These are phyloP conservation scores for Colletotrichum euphorbiae DNA, from an alignment of 2,329 filamentous ascomycete species.

Conservation along the genomic window DNA sequence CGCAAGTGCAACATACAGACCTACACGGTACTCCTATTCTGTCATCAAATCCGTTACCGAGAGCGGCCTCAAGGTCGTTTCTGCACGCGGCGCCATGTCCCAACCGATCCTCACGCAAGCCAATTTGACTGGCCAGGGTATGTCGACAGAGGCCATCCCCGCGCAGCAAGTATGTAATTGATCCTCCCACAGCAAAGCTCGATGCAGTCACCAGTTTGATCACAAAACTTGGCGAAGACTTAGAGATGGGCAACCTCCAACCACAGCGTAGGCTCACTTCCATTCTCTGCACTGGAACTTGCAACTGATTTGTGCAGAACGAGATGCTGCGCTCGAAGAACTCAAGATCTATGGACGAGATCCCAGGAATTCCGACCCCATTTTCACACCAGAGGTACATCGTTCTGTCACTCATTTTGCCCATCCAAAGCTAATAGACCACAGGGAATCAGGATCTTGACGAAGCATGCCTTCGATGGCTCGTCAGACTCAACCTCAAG, in stretches of 20 bases:
- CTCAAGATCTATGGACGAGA: slow-evolving; percentile 85
- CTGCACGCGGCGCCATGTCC: slow-evolving; percentile 26
- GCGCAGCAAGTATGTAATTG: slow-evolving; percentile 20
- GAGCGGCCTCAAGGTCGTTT: slow-evolving; percentile 2
- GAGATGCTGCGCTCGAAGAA: slow-evolving; percentile 70
- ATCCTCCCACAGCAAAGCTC: slow-evolving; percentile 67
- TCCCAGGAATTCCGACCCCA: slow-evolving; percentile 78
- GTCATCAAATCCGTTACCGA: background rate
- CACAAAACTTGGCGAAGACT: slow-evolving; percentile 69
- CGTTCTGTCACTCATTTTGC: background rate
- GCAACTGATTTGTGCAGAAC: slow-evolving; percentile 66
- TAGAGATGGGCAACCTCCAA: slow-evolving; percentile 68
- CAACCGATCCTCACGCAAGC: slow-evolving; percentile 29
- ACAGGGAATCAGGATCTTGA: slow-evolving; percentile 80
- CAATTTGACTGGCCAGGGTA: slow-evolving; percentile 31
- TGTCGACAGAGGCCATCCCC: background rate
- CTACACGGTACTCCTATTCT: background rate
- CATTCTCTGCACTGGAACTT: slow-evolving; percentile 67
- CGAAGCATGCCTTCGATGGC: slow-evolving; percentile 78
- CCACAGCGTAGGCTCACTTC: slow-evolving; percentile 41
- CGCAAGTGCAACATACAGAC: background rate
- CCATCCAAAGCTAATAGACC: slow-evolving; percentile 29
- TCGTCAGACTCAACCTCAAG: slow-evolving; percentile 72
- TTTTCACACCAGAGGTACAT: slow-evolving; percentile 82
- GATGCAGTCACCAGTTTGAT: slow-evolving; percentile 75